Conservation (phyloP, 2,329 filamentous ascomycete species). For the Fusarium udum region DNA sequence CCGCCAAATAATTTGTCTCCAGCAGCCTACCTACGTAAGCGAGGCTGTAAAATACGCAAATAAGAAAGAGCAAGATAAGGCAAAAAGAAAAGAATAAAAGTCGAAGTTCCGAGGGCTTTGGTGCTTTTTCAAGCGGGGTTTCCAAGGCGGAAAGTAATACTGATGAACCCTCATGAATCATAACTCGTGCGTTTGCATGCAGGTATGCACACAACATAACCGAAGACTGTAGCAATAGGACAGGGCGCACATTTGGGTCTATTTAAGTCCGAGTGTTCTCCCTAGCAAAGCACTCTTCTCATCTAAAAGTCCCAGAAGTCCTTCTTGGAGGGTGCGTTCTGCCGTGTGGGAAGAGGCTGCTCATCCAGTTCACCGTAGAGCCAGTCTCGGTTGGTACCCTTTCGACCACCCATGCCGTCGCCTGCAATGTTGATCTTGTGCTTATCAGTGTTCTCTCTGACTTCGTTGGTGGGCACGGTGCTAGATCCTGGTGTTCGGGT, state of each 20-base stretch:
- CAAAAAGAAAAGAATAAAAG: not conserved
- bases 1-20: conserved; percentile 8
- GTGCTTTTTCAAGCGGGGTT: conserved; percentile 12
- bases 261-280: not conserved
- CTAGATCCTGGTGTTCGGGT: conserved; percentile 47
- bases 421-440: conserved; percentile 58
- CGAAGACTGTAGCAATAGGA: not conserved
- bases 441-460: conserved; percentile 24
- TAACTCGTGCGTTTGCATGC: conserved; percentile 11
- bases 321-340: conserved; percentile 49
- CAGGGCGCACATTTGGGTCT: not conserved
- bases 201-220: conserved; percentile 6
- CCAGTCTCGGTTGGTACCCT: conserved; percentile 65
- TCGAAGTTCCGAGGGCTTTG: not conserved
- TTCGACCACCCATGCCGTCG: conserved; percentile 72
- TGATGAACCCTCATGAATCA: conserved; percentile 11
- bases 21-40: conserved; percentile 6
- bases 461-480: conserved; percentile 3
- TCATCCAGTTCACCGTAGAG: conserved; percentile 61
- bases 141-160: conserved; percentile 14
- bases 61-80: conserved; percentile 26
- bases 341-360: conserved; percentile 48
- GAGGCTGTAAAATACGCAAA: conserved; percentile 21
- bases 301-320: conserved; percentile 60
- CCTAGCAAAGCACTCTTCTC: conserved; percentile 10